Evolutionary conservation across 345 rosid species (phyloP), one percentile per base, ranked within the genome.

Genomic region (Rhizophora apiculata): DNA sequence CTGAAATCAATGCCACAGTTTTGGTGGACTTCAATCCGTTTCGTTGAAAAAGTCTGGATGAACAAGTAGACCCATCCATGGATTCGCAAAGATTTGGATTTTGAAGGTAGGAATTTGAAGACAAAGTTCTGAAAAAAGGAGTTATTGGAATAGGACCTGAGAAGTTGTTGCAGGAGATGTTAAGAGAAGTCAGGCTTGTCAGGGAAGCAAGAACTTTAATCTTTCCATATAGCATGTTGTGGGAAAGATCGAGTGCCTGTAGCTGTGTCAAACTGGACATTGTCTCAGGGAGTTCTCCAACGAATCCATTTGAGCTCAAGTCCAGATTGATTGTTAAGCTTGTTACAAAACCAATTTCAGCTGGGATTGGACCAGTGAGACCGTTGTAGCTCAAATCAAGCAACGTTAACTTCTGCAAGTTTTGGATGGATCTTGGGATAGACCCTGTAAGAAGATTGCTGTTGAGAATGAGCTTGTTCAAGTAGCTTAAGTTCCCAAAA

Each of bases 401-500:
- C 22, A 95, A 72, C 13, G 99, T 91, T 55, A 91, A 79, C 80
- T 92, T 91, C 82, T 85, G 87, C 68, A 95, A 75, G 62, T 83
- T 82, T 65, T 64, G 74, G 36, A 91, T 65, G 8, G 97, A 85
- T 65, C 74, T 80, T 2, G 96, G 99, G 68, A 91, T 85, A 29
- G 86, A 78, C 46, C 97, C 96, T 4, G 87, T 74, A 7, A 94
- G 82, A 69, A 89, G 71, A 79, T 95, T 95, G 77, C 85, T 89
- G 82, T 89, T 95, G 77, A 88, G 89, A 78, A 89, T 95, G 75
- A 95, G 86, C 96, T 95, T 95, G 88, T 83, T 87, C 66, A 95
- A 78, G 89, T 95, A 91, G 75, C 90, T 89, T 67, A 95, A 76
- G 81, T 91, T 91, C 16, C 99, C 96, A 9, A 95, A 89, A 83